Evolutionary conservation across 225 moss, liverwort and hornwort species (phyloP).

Genomic region (Physcomitrellopsis africana): DNA sequence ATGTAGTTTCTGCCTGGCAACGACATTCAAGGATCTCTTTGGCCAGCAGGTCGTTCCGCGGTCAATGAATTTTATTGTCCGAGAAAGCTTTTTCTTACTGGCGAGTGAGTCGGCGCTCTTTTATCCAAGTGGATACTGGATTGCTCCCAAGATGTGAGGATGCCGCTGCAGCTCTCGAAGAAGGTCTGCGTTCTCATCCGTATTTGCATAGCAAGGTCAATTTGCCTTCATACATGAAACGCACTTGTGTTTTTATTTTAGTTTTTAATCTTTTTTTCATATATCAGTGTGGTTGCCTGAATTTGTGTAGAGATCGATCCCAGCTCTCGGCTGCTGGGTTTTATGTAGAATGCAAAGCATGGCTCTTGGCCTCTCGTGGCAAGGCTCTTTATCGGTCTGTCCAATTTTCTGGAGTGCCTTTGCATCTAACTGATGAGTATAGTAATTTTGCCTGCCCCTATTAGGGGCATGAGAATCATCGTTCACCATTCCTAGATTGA

Average conservation of each 20-base stretch:
- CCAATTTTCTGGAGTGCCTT: too few relatives aligned
- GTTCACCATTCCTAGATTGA: too few relatives aligned
- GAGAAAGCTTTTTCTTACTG: conserved; percentile 6
- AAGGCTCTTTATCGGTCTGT: conserved; percentile 36
- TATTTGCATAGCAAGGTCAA: conserved; percentile 36
- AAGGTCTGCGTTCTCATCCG: conserved; percentile 29
- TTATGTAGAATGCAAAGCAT: conserved; percentile 50
- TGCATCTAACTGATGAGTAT: conserved; percentile 40
- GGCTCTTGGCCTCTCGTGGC: conserved; percentile 46
- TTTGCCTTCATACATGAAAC: conserved; percentile 35
- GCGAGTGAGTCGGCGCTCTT: too few relatives aligned
- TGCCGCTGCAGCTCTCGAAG: conserved; percentile 10
- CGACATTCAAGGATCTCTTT: conserved; percentile 22
- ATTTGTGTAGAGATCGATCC: conserved; percentile 55
- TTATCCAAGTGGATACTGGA: conserved; percentile 22
- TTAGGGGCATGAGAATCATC: conserved; percentile 26
- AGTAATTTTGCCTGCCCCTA: conserved; percentile 25
- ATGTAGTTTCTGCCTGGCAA: conserved; percentile 36
- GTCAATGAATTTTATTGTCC: conserved; percentile 18
- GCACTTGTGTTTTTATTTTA: conserved; percentile 33
- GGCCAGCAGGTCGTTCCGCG: conserved; percentile 29
- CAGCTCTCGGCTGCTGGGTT: conserved; percentile 43
- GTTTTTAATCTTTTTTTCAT: too few relatives aligned
- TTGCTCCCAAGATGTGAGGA: conserved; percentile 31
- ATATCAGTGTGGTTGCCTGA: conserved; percentile 38